phyloP scores from a whole-genome alignment of 192 early-diverging fungal species.

The Mortierella alpina region DNA sequence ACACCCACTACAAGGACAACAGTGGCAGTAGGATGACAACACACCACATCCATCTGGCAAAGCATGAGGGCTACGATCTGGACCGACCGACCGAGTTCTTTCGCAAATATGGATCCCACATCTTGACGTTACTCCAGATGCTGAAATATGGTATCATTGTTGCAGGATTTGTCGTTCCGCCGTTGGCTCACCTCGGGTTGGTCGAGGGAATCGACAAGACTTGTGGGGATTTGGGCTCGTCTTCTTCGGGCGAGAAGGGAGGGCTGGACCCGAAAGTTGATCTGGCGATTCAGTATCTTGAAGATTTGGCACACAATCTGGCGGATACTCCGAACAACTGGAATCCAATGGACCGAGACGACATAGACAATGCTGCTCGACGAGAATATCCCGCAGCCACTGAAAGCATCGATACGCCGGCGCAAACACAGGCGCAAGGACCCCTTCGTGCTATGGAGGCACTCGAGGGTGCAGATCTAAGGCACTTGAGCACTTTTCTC shows the following conservation, averaged over 20 bases:
- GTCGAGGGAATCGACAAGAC: slow-evolving; percentile 18
- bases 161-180: slow-evolving; percentile 27
- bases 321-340: not conserved
- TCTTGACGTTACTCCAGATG: slow-evolving; percentile 31
- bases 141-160: slow-evolving; percentile 27
- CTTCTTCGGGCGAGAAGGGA: not conserved
- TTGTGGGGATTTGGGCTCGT: too few relatives aligned
- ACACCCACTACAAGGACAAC: not conserved
- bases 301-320: not conserved
- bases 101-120: slow-evolving; percentile 21
- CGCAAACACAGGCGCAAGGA: not conserved
- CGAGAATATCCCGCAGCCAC: not conserved
- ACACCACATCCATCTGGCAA: slow-evolving; percentile 33
- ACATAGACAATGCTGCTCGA: not conserved
- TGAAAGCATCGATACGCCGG: not conserved
- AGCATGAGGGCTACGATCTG: slow-evolving; percentile 36
- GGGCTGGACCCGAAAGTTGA: slow-evolving; percentile 27
- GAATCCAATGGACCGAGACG: not conserved
- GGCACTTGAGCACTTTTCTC: slow-evolving; percentile 26
- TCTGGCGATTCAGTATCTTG: slow-evolving; percentile 28
- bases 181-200: slow-evolving; percentile 4
- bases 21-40: not conserved
- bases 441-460: slow-evolving; percentile 14
- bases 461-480: slow-evolving; percentile 32
- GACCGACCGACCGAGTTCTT: slow-evolving; percentile 40